Conservation (phyloP, 345 rosid genomes). For the Mercurialis annua region DNA sequence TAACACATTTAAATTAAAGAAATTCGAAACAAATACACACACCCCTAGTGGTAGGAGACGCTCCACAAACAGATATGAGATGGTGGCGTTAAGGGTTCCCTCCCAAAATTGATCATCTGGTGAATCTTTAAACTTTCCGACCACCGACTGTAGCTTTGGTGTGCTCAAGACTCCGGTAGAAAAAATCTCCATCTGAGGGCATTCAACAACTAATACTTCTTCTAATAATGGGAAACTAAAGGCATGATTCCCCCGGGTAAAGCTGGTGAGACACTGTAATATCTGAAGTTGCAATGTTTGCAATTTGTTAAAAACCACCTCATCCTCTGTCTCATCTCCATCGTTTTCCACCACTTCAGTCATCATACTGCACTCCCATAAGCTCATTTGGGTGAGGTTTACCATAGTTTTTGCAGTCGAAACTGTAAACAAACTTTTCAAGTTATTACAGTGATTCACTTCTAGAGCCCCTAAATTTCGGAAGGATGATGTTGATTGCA, state of each 20-base stretch:
- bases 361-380: slow-evolving; percentile 9
- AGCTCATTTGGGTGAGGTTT: slow-evolving; percentile 10
- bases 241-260: background rate
- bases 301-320: slow-evolving; percentile 9
- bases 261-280: slow-evolving; percentile 13
- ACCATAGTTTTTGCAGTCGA: slow-evolving; percentile 18
- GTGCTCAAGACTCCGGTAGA: background rate
- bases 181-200: background rate
- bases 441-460: background rate
- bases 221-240: background rate
- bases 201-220: background rate
- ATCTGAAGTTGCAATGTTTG: background rate
- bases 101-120: background rate
- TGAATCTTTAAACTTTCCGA: background rate
- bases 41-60: background rate
- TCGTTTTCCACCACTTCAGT: slow-evolving; percentile 7
- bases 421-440: slow-evolving; percentile 3
- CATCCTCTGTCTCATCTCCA: slow-evolving; percentile 2
- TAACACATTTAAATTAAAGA: background rate
- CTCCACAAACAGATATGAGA: background rate
- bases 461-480: background rate
- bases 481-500: slow-evolving; percentile 11
- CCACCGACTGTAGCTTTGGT: slow-evolving; percentile 5
- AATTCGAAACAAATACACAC: background rate
- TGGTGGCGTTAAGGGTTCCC: background rate